Evolutionary conservation across 768 basidiomycete genomes (phyloP).

Genomic region (Calocybe indica): DNA sequence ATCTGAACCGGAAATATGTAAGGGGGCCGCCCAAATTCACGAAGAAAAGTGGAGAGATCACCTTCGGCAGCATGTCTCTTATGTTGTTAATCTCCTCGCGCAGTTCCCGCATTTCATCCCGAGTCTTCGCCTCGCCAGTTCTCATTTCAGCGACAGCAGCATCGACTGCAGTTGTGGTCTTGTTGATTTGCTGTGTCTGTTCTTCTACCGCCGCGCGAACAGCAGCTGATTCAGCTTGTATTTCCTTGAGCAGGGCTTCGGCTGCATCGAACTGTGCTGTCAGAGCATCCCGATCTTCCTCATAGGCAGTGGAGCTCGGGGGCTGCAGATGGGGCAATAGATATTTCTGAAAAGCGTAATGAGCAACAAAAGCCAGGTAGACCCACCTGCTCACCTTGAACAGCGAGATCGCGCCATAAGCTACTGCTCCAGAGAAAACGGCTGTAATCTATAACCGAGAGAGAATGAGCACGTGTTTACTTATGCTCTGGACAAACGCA

Average conservation of each 20-base stretch:
- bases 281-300: conserved; percentile 79
- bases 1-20: conserved; percentile 44
- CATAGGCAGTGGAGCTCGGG: conserved; percentile 83
- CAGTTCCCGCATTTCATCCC: conserved; percentile 88
- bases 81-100: conserved; percentile 88
- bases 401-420: conserved; percentile 74
- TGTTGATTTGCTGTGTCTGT: conserved; percentile 68
- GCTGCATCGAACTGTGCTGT: conserved; percentile 88
- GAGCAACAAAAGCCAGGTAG: conserved; percentile 3
- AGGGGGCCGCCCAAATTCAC: conserved; percentile 3
- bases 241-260: conserved; percentile 72
- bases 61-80: conserved; percentile 91
- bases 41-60: conserved; percentile 21
- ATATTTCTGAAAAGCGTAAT: conserved; percentile 61
- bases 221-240: conserved; percentile 70
- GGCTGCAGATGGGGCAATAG: conserved; percentile 87
- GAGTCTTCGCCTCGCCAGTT: conserved; percentile 69
- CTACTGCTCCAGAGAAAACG: conserved; percentile 80
- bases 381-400: conserved; percentile 50
- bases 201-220: conserved; percentile 70
- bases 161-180: conserved; percentile 68
- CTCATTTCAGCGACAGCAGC: conserved; percentile 68
- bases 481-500: conserved; percentile 29
- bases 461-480: conserved; percentile 19
- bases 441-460: conserved; percentile 69